Conservation (phyloP, 257 asterid species). For the Solanum okadae region DNA sequence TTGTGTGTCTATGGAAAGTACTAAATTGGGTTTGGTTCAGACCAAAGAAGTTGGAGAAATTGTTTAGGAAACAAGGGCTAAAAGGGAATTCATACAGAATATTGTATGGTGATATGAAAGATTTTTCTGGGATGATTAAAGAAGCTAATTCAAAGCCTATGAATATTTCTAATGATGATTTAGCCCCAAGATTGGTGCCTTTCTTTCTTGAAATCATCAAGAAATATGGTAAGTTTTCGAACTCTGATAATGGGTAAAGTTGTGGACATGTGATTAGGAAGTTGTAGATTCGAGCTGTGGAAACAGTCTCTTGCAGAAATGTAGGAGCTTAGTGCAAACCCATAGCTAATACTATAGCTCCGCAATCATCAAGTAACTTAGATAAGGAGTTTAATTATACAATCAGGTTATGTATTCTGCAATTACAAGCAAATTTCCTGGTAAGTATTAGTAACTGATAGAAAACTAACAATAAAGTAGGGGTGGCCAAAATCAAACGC, state of each 20-base stretch:
- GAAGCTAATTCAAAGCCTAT: constrained; percentile 2
- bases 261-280: no score
- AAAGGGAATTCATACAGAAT: constrained; percentile 23
- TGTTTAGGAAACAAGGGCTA: constrained; percentile 14
- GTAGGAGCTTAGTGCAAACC: no score
- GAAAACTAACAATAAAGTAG: no score
- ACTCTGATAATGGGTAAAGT: no score
- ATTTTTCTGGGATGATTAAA: neutral
- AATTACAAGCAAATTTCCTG: no score
- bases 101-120: constrained; percentile 11
- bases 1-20: neutral
- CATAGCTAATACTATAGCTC: no score
- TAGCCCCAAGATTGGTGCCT: constrained; percentile 2
- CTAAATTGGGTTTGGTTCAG: constrained; percentile 3
- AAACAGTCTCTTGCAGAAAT: no score
- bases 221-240: constrained; percentile 3
- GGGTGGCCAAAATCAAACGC: no score
- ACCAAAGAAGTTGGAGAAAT: constrained; percentile 8
- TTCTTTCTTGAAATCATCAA: neutral
- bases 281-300: neutral
- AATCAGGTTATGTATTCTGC: no score
- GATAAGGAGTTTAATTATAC: no score
- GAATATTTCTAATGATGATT: neutral
- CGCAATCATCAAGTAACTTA: no score
- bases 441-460: no score